Base-by-base conservation (phyloP, 2,329 filamentous ascomycete genomes). In the Emergomyces pasteurianus region DNA sequence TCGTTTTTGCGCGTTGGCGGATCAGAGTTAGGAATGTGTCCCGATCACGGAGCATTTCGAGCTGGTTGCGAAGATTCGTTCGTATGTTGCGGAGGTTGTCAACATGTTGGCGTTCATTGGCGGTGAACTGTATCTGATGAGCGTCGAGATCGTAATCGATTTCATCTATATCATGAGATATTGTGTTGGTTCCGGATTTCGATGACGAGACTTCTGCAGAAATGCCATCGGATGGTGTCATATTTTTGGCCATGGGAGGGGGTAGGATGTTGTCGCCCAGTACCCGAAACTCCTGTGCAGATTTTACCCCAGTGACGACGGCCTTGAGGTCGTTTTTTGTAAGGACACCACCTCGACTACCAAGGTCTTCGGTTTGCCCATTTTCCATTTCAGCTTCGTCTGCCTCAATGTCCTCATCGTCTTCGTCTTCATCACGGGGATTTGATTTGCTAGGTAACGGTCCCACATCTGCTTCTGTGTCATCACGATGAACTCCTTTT, bases 311-410 rank as follows among this genome's bases (percentile, higher is more conserved):
- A 62, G 69, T 69, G 49, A 75, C 65, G 10, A 72, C 69, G 6
- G 77, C 73, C 61, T 76, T 77, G 49, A 79, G 70, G 56, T 78
- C 76, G n/a, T 67, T 66, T 5, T 69, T 63, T 2, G 73, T 77
- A 40, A 79, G 69, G 10, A 76, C 67, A 14, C 77, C 75, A 34
- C 77, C 77, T 67, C 71, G 72, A 59, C 73, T 75, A n/a, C 73
- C 73, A n/a, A 76, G 61, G 21, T 73, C 73, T 43, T 71, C 69
- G 3, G 60, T 63, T 28, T 65, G 53, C 18, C 62, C 63, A 6
- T 65, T 65, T 36, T 68, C 67, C 2, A 63, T 61, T 21, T 64
- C 68, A 4, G 65, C 61, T 21, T 63, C 63, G 38, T 66, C 63
- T 38, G 61, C 49, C 6, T 67, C 65, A 16, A 58, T 38, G 36